Conservation (phyloP, 768 basidiomycete genomes). For the Holtermannia corniformis region DNA sequence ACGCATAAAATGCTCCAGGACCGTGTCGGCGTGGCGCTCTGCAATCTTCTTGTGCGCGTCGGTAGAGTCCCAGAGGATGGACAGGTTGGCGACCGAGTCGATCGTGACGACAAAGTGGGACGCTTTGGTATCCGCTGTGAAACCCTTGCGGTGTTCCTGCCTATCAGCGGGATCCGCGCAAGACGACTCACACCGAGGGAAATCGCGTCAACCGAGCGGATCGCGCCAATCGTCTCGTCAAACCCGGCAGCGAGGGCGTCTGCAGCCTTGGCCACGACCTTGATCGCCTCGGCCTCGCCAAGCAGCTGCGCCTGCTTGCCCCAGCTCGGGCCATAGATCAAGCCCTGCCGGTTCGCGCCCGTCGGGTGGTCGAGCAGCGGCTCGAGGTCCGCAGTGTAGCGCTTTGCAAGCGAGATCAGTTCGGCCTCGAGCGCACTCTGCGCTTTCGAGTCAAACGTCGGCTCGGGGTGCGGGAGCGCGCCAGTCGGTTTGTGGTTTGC, state of each 20-base stretch:
- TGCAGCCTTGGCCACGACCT: conserved; percentile 23
- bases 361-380: conserved; percentile 14
- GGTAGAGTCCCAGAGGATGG: not conserved
- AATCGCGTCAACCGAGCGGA: not conserved
- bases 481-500: no score
- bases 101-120: not conserved
- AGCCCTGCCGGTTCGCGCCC: conserved; percentile 16
- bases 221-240: conserved; percentile 2
- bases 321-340: conserved; percentile 29
- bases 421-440: conserved; percentile 7
- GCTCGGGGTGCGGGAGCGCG: not conserved
- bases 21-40: not conserved
- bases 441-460: not conserved
- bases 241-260: conserved; percentile 26
- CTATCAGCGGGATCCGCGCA: not conserved
- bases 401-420: conserved; percentile 16
- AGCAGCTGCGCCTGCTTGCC: conserved; percentile 15
- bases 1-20: not conserved
- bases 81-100: not conserved
- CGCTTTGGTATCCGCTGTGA: not conserved
- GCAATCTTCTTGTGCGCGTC: not conserved
- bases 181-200: conserved; percentile 9
- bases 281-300: conserved; percentile 15
- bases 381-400: conserved; percentile 23
- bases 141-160: not conserved